Percentiles rank a stretch among this genome's conserved stretches.
These are phyloP conservation scores for Quercus phellos DNA, from an alignment of 331 rosid species.

Conservation along the genomic window DNA sequence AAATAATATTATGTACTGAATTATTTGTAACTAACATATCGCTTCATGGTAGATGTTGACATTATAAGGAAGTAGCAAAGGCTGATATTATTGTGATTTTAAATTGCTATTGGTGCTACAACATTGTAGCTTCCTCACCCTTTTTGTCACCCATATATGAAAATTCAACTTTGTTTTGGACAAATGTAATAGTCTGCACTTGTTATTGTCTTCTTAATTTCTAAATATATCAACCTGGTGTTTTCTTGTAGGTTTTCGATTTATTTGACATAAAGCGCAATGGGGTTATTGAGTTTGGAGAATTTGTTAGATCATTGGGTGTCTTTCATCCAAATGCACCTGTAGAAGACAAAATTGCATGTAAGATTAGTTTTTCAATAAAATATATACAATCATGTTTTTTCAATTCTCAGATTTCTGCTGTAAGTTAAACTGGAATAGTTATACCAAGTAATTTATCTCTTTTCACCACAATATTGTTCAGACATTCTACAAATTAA, in stretches of 20 bases:
- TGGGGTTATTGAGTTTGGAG: slow-evolving; percentile 94
- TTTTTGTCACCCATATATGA: not conserved
- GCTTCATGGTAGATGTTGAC: not conserved
- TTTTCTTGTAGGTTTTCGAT: slow-evolving; percentile 63
- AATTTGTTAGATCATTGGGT: slow-evolving; percentile 82
- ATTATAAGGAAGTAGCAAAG: not conserved
- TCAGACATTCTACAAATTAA: not conserved
- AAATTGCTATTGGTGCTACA: not conserved
- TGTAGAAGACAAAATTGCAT: slow-evolving; percentile 61
- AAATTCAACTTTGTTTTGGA: not conserved
- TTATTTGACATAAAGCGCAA: slow-evolving; percentile 75
- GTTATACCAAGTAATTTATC: not conserved
- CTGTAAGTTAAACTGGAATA: not conserved
- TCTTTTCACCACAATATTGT: not conserved
- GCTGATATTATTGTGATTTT: not conserved
- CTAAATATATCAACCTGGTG: slow-evolving; percentile 3
- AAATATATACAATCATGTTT: not conserved
- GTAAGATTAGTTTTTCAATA: slow-evolving; percentile 36
- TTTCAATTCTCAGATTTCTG: not conserved
- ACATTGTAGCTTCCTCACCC: not conserved
- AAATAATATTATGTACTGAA: not conserved
- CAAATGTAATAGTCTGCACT: not conserved
- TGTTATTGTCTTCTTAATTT: not conserved
- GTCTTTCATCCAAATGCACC: slow-evolving; percentile 81
- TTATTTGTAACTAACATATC: not conserved